Evolutionary conservation across 2,329 filamentous ascomycete species (phyloP).

Genomic region (Ilyonectria mors-panacis): DNA sequence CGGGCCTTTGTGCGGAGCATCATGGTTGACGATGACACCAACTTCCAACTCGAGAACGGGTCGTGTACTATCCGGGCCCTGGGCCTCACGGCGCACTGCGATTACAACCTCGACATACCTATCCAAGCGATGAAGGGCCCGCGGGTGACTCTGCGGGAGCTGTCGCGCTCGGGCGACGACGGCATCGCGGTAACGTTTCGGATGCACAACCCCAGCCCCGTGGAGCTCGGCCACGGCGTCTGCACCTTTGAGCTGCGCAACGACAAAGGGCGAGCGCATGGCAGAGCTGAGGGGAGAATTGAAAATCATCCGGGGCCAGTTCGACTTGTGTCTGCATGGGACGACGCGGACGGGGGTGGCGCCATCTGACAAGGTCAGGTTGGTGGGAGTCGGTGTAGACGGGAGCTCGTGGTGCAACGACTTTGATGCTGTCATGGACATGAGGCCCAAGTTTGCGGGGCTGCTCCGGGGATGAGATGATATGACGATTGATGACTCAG

Average conservation of each 20-base stretch:
- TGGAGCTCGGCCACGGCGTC: conserved; percentile 51
- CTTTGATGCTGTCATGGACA: conserved; percentile 42
- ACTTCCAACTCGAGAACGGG: conserved; percentile 49
- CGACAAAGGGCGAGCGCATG: conserved; percentile 42
- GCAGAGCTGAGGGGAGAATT: conserved; percentile 50
- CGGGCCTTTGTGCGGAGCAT: conserved; percentile 51
- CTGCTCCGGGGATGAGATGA: conserved; percentile 18
- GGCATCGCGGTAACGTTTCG: conserved; percentile 41
- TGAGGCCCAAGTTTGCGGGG: conserved; percentile 34
- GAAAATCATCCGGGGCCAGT: conserved; percentile 46
- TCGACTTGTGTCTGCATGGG: conserved; percentile 49
- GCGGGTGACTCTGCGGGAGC: conserved; percentile 39
- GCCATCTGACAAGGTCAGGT: conserved; percentile 38
- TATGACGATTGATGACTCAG: conserved; percentile 14
- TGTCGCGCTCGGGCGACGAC: conserved; percentile 35
- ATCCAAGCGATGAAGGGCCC: conserved; percentile 49
- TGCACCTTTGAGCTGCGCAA: conserved; percentile 52
- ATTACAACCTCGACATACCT: conserved; percentile 48
- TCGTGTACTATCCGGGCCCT: conserved; percentile 47
- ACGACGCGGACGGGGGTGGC: conserved; percentile 29
- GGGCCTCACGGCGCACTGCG: conserved; percentile 41
- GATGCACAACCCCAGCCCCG: conserved; percentile 49
- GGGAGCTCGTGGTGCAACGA: conserved; percentile 48
- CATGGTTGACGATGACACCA: conserved; percentile 47
- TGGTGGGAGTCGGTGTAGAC: conserved; percentile 47